Evolutionary conservation across 2,329 filamentous ascomycete species (phyloP).

Genomic region (Neofusicoccum parvum): DNA sequence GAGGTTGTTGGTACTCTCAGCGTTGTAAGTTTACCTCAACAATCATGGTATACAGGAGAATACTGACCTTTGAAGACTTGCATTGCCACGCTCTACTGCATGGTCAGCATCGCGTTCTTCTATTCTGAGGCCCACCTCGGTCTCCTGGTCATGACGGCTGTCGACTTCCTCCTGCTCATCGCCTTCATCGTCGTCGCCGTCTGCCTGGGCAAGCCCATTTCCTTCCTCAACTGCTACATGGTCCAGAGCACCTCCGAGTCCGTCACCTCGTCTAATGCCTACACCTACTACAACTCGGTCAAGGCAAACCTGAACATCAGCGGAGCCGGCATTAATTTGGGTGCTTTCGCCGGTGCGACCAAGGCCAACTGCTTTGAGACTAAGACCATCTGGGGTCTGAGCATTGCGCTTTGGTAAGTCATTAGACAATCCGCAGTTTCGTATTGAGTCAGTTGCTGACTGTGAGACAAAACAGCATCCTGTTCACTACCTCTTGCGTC

Average conservation of each 20-base stretch:
- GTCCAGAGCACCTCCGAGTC: conserved; percentile 50
- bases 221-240: conserved; percentile 71
- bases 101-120: conserved; percentile 71
- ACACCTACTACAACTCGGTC: conserved; percentile 57
- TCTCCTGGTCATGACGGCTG: conserved; percentile 68
- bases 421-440: not conserved
- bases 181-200: conserved; percentile 77
- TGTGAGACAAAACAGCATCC: conserved; percentile 35
- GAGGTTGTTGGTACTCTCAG: conserved; percentile 77
- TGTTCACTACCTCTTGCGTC: conserved; percentile 49
- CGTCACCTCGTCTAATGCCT: conserved; percentile 45
- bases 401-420: conserved; percentile 72
- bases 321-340: conserved; percentile 53
- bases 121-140: conserved; percentile 77
- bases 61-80: conserved; percentile 61
- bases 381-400: conserved; percentile 85
- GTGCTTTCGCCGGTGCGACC: conserved; percentile 61
- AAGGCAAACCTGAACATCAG: conserved; percentile 54
- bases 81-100: conserved; percentile 76
- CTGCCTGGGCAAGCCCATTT: conserved; percentile 77
- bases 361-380: conserved; percentile 75
- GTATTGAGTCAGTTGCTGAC: conserved; percentile 23
- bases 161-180: conserved; percentile 72
- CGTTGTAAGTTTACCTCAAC: conserved; percentile 62
- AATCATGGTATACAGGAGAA: not conserved